These are phyloP conservation scores for Chytriomyces confervae DNA, from an alignment of 192 early-diverging fungal genomes.

Conservation along the genomic window DNA sequence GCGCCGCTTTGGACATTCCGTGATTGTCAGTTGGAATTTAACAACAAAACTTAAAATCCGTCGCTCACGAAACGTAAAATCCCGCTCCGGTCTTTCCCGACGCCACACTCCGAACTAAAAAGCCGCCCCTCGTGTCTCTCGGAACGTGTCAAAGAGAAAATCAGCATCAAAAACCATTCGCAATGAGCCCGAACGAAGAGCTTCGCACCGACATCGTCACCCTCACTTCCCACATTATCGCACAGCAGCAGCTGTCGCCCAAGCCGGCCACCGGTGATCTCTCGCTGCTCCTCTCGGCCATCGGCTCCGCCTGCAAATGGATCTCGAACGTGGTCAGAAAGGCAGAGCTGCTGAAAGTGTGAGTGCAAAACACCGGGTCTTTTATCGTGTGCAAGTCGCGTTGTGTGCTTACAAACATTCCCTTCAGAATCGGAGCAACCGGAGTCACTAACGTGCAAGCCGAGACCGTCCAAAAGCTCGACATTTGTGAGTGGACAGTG, in stretches of 20 bases:
- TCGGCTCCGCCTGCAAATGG: constrained; percentile 96
- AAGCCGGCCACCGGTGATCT: constrained; percentile 94
- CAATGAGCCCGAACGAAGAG: constrained; percentile 50
- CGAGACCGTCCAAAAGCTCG: constrained; percentile 96
- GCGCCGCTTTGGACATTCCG: constrained; percentile 8
- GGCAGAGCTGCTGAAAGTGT: constrained; percentile 95
- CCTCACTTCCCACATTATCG: constrained; percentile 89
- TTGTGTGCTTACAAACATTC: neutral
- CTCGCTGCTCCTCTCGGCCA: constrained; percentile 84
- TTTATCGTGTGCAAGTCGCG: neutral
- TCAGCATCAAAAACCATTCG: too few species aligned
- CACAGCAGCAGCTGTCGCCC: constrained; percentile 79
- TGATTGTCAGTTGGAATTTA: too few species aligned
- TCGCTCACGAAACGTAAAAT: too few species aligned
- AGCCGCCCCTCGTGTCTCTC: too few species aligned
- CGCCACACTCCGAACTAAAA: too few species aligned
- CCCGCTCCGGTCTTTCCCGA: too few species aligned
- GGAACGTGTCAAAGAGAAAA: too few species aligned
- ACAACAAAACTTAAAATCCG: too few species aligned
- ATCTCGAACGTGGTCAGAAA: constrained; percentile 96
- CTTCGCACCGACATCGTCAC: constrained; percentile 90
- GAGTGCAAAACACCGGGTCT: constrained; percentile 37
- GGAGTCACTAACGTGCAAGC: constrained; percentile 89
- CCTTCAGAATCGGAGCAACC: constrained; percentile 79
- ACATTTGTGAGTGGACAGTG: constrained; percentile 58